Conservation (phyloP, 495 filamentous ascomycete genomes). For the Penicillium ucsense region DNA sequence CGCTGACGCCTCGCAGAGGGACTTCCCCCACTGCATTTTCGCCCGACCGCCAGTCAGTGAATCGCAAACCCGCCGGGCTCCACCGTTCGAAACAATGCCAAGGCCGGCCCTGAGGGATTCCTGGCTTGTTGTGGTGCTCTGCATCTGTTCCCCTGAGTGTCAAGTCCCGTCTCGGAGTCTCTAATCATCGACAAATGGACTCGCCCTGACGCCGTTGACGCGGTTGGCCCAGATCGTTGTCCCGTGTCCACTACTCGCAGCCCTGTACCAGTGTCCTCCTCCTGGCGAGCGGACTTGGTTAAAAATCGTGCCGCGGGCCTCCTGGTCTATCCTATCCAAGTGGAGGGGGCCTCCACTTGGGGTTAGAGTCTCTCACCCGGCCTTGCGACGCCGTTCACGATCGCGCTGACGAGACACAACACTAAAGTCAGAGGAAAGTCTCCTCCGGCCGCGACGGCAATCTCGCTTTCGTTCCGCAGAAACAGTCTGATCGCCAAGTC, state of each 20-base stretch:
- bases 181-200: too few species aligned
- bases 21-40: too few species aligned
- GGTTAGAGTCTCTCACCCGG: background rate
- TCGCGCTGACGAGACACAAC: background rate
- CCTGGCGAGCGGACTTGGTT: background rate
- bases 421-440: background rate
- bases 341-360: constrained; percentile 1
- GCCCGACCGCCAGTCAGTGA: background rate
- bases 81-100: constrained; percentile 26
- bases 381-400: background rate
- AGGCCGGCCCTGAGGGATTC: constrained; percentile 1
- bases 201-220: background rate
- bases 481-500: background rate
- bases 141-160: too few species aligned
- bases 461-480: background rate
- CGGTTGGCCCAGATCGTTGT: background rate
- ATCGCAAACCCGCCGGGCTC: constrained; percentile 5
- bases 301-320: background rate
- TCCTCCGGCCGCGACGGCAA: background rate
- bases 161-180: too few species aligned
- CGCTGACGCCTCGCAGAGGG: too few species aligned
- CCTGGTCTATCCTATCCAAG: constrained; percentile 1
- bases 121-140: too few species aligned
- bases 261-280: background rate
- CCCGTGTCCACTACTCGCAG: background rate